phyloP scores from a whole-genome alignment of 2,329 filamentous ascomycete species.

The Curvularia eragrostidis region DNA sequence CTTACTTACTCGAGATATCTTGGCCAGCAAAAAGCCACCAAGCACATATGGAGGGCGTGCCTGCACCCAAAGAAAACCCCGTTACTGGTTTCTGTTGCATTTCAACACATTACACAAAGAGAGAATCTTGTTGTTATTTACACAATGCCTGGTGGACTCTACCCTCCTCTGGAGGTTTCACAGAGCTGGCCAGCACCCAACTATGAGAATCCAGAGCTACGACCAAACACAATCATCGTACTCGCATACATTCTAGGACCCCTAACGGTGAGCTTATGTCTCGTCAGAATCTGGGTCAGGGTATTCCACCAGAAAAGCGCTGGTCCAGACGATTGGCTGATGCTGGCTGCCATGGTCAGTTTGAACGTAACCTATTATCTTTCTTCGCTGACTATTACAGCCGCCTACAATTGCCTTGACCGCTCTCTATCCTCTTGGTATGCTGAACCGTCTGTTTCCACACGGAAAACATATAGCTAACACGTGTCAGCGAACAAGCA shows the following conservation, averaged over 20 bases:
- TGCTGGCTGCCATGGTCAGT: constrained; percentile 35
- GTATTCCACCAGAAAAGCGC: constrained; percentile 34
- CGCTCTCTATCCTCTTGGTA: constrained; percentile 31
- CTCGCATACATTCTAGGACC: constrained; percentile 33
- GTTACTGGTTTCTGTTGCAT: constrained; percentile 1
- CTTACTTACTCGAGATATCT: constrained; percentile 7
- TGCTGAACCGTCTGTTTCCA: neutral
- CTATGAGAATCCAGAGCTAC: constrained; percentile 29
- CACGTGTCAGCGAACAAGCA: constrained; percentile 19
- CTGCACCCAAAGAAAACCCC: constrained; percentile 13
- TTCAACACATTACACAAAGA: neutral
- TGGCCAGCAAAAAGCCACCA: constrained; percentile 14
- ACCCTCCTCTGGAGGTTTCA: constrained; percentile 35
- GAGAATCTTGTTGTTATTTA: neutral
- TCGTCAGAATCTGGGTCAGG: constrained; percentile 40
- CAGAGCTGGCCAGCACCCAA: constrained; percentile 37
- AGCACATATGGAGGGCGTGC: constrained; percentile 31
- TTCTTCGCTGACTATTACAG: constrained; percentile 21
- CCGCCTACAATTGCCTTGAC: constrained; percentile 29
- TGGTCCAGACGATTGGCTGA: constrained; percentile 42
- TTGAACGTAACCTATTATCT: neutral
- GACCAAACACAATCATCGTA: constrained; percentile 28
- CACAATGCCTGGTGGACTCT: constrained; percentile 42
- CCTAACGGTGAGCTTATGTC: constrained; percentile 30
- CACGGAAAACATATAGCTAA: constrained; percentile 14